Percentiles rank a stretch among this genome's conserved stretches.
These are phyloP conservation scores for Candida anglica DNA, from an alignment of 805 yeast species.

Conservation along the genomic window DNA sequence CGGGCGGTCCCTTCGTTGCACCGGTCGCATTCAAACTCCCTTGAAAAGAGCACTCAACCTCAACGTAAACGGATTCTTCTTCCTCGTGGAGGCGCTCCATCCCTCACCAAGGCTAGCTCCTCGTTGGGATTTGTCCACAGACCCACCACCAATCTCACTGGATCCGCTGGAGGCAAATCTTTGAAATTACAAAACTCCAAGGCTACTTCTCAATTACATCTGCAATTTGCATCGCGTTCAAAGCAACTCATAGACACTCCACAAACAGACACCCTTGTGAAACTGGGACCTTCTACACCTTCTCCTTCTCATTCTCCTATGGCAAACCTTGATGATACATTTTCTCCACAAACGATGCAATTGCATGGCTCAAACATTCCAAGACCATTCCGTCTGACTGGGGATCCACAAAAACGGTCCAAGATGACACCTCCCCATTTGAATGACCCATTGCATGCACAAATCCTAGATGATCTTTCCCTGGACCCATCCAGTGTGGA, in stretches of 20 bases:
- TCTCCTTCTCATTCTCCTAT: too few relatives aligned
- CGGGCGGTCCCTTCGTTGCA: conserved; percentile 19
- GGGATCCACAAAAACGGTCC: too few relatives aligned
- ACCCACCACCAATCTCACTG: conserved; percentile 1
- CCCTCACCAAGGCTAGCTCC: conserved; percentile 31
- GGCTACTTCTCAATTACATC: conserved; percentile 6
- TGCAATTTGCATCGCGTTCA: conserved; percentile 15
- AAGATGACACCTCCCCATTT: too few relatives aligned
- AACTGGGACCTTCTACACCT: conserved; percentile 6
- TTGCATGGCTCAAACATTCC: conserved; percentile 18
- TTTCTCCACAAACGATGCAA: conserved; percentile 11
- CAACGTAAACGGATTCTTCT: conserved; percentile 5
- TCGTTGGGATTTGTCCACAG: conserved; percentile 30
- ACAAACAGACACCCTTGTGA: conserved; percentile 23
- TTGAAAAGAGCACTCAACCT: conserved; percentile 4
- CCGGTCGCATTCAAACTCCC: conserved; percentile 26
- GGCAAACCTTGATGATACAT: conserved; percentile 9
- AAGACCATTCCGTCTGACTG: too few relatives aligned
- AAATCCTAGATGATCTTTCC: too few relatives aligned
- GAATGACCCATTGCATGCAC: too few relatives aligned
- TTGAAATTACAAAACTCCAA: neutral
- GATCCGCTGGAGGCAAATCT: too few relatives aligned
- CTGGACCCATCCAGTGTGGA: conserved; percentile 45
- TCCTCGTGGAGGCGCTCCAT: conserved; percentile 18
- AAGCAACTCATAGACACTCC: conserved; percentile 16